Percentiles rank a stretch among this genome's conserved stretches.
Evolutionary conservation across 139 green algal species (phyloP).

Genomic region (Micromonas pusilla): DNA sequence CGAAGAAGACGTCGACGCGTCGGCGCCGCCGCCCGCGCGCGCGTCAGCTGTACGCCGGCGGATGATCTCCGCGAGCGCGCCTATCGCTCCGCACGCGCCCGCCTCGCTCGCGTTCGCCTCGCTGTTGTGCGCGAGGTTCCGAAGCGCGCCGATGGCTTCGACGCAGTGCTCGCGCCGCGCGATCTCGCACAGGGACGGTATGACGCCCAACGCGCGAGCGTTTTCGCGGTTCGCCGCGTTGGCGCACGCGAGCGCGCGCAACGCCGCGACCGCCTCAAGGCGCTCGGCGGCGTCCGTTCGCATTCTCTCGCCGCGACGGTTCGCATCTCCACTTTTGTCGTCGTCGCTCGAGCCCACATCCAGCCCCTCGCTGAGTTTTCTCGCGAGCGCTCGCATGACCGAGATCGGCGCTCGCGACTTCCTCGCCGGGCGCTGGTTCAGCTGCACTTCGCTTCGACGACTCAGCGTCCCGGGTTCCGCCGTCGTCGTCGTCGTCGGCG

Average conservation of each 20-base stretch:
- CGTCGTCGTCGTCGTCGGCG: no score
- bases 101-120: not conserved
- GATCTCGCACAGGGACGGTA: not conserved
- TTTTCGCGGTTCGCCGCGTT: not conserved
- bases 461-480: not conserved
- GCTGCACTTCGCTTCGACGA: not conserved
- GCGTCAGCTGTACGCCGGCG: not conserved
- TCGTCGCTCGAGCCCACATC: no score
- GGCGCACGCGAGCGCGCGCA: constrained; percentile 12
- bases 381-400: not conserved
- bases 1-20: no score
- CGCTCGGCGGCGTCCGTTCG: not conserved
- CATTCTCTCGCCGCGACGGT: no score
- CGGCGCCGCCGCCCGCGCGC: no score
- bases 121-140: not conserved
- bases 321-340: no score
- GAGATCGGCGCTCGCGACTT: not conserved
- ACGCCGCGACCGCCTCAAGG: not conserved
- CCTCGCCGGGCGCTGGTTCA: not conserved
- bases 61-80: not conserved
- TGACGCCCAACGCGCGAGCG: not conserved
- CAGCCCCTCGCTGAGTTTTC: not conserved
- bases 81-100: not conserved
- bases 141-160: not conserved
- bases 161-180: not conserved